Evolutionary conservation across 2,329 filamentous ascomycete species (phyloP).

Genomic region (Diaporthe helianthi): DNA sequence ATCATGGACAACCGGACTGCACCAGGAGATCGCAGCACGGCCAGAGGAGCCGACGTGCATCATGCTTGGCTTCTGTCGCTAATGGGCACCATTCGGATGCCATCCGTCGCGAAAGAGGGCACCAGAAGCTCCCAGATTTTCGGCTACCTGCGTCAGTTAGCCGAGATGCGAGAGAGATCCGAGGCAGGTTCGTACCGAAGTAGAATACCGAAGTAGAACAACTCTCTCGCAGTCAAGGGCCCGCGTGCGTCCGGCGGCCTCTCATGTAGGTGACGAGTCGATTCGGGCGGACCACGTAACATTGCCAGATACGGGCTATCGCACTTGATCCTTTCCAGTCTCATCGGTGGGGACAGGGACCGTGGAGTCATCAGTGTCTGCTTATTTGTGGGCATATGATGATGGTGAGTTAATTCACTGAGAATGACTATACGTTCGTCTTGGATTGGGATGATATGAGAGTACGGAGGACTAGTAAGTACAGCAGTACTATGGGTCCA

Average conservation of each 20-base stretch:
- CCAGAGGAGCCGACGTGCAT: background rate
- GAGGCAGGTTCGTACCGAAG: constrained; percentile 23
- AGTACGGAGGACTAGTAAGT: background rate
- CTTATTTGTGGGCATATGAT: background rate
- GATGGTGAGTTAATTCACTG: background rate
- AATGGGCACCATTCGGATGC: constrained; percentile 7
- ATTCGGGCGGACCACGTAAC: constrained; percentile 9
- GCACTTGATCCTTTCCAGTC: background rate
- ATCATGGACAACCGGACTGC: constrained; percentile 3
- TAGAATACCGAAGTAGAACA: constrained; percentile 6
- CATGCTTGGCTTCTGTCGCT: background rate
- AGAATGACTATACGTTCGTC: background rate
- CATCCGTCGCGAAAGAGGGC: background rate
- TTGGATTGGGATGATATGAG: background rate
- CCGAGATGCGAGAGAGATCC: constrained; percentile 28
- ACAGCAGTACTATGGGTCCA: background rate
- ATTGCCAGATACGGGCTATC: background rate
- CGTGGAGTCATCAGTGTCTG: background rate
- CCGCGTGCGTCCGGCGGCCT: constrained; percentile 21
- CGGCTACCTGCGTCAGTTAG: constrained; percentile 32
- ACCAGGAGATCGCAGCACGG: background rate
- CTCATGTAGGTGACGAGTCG: constrained; percentile 8
- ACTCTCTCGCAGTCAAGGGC: constrained; percentile 15
- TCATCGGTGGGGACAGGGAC: background rate
- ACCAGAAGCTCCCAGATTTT: constrained; percentile 9